Percentiles rank a stretch among this genome's conserved stretches.
Evolutionary conservation across 495 filamentous ascomycete species (phyloP).

Genomic region (Xanthoparmelia taractica): DNA sequence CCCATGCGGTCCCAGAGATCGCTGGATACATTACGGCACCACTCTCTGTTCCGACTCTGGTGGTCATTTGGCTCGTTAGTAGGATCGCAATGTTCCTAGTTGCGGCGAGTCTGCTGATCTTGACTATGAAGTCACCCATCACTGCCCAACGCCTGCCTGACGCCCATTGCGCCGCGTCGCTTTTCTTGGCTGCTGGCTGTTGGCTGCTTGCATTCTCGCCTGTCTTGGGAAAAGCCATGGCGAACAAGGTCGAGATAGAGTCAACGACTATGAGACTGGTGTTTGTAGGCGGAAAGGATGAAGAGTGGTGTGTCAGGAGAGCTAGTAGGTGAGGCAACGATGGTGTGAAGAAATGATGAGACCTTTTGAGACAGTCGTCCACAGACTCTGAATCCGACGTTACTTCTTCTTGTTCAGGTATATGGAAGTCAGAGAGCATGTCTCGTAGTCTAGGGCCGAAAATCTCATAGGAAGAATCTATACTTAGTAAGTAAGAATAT

Average conservation of each 20-base stretch:
- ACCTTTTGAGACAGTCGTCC: slow-evolving; percentile 27
- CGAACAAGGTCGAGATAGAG: slow-evolving; percentile 64
- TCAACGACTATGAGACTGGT: slow-evolving; percentile 69
- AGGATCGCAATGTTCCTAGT: slow-evolving; percentile 59
- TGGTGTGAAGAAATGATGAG: slow-evolving; percentile 42
- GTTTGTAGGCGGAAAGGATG: slow-evolving; percentile 48
- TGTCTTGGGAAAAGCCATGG: slow-evolving; percentile 58
- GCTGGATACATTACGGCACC: slow-evolving; percentile 65
- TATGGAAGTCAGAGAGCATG: slow-evolving; percentile 26
- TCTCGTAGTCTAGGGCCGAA: slow-evolving; percentile 35
- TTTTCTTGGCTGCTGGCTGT: slow-evolving; percentile 28
- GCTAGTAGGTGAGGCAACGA: slow-evolving; percentile 71
- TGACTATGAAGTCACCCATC: slow-evolving; percentile 47
- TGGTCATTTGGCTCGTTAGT: slow-evolving; percentile 62
- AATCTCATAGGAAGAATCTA: slow-evolving; percentile 46
- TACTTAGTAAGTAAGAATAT: neutral
- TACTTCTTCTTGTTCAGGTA: slow-evolving; percentile 5
- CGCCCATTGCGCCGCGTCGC: slow-evolving; percentile 47
- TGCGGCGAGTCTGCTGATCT: slow-evolving; percentile 61
- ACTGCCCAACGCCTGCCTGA: slow-evolving; percentile 55
- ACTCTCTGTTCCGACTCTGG: slow-evolving; percentile 52
- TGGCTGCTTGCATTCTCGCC: slow-evolving; percentile 19
- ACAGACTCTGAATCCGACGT: slow-evolving; percentile 8
- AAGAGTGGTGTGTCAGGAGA: slow-evolving; percentile 55
- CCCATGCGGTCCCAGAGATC: slow-evolving; percentile 61